These are phyloP conservation scores for Torulaspora maleeae DNA, from an alignment of 805 yeast genomes.

Conservation along the genomic window DNA sequence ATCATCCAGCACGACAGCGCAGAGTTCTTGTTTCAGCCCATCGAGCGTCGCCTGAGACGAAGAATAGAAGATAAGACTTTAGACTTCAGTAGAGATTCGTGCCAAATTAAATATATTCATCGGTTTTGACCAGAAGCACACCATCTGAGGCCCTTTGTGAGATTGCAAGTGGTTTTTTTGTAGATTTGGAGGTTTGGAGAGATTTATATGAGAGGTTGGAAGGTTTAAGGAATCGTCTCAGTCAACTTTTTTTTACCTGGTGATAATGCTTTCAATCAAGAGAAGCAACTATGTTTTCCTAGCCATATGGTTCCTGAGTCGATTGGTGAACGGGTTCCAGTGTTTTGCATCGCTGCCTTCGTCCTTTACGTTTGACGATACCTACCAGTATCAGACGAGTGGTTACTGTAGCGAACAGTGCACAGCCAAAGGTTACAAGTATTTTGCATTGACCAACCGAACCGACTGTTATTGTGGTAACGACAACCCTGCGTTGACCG, in stretches of 20 bases:
- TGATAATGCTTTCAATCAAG: neutral
- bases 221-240: neutral
- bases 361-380: conserved; percentile 21
- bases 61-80: neutral
- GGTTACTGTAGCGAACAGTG: conserved; percentile 26
- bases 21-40: conserved; percentile 1
- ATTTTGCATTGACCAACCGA: conserved; percentile 30
- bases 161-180: neutral
- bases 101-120: too few relatives aligned
- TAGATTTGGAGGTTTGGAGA: neutral
- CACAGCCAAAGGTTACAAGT: conserved; percentile 18
- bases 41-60: conserved; percentile 2
- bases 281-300: neutral
- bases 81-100: too few relatives aligned
- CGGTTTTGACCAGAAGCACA: too few relatives aligned
- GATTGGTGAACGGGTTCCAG: conserved; percentile 6
- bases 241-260: neutral
- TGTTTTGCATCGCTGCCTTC: conserved; percentile 34
- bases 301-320: conserved; percentile 1
- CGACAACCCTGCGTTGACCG: conserved; percentile 17
- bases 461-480: conserved; percentile 34
- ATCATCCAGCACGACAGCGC: neutral
- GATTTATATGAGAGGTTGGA: neutral
- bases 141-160: too few relatives aligned
- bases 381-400: conserved; percentile 30